phyloP scores from a whole-genome alignment of 768 basidiomycete species.

The Flagelloscypha sp. region DNA sequence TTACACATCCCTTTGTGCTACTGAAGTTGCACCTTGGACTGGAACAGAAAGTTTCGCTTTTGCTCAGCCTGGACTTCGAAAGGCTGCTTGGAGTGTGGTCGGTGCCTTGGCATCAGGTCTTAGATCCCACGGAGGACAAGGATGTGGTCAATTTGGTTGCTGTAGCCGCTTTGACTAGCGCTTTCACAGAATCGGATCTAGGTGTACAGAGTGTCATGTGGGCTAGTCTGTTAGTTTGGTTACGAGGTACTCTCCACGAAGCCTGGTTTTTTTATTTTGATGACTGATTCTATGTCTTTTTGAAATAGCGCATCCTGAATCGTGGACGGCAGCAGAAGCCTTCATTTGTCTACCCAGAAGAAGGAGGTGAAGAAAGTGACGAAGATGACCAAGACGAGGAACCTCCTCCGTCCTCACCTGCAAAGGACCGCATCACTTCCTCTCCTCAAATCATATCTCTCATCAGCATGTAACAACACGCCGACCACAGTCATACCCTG shows the following conservation, averaged over 20 bases:
- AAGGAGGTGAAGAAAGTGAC: constrained; percentile 24
- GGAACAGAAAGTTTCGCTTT: constrained; percentile 45
- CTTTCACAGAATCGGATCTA: constrained; percentile 61
- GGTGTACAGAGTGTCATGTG: constrained; percentile 63
- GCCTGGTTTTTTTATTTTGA: background rate
- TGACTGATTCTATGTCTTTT: background rate
- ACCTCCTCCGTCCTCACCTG: too few relatives aligned
- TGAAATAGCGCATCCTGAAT: background rate
- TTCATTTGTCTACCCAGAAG: constrained; percentile 6
- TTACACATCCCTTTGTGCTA: constrained; percentile 53
- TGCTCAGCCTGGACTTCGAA: constrained; percentile 64
- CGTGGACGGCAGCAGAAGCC: too few relatives aligned
- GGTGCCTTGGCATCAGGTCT: constrained; percentile 49
- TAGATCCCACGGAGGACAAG: too few relatives aligned
- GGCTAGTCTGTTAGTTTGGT: constrained; percentile 59
- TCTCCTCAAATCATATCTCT: too few relatives aligned
- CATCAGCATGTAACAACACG: too few relatives aligned
- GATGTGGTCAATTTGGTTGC: too few relatives aligned
- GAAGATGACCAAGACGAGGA: constrained; percentile 18
- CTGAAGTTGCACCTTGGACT: constrained; percentile 32
- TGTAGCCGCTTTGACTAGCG: too few relatives aligned
- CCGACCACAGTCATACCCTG: too few relatives aligned
- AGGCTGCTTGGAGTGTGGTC: constrained; percentile 58
- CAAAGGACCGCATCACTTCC: too few relatives aligned
- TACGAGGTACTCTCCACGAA: constrained; percentile 46